These are phyloP conservation scores for Capronia americana DNA, from an alignment of 2,329 filamentous ascomycete species.

Conservation along the genomic window DNA sequence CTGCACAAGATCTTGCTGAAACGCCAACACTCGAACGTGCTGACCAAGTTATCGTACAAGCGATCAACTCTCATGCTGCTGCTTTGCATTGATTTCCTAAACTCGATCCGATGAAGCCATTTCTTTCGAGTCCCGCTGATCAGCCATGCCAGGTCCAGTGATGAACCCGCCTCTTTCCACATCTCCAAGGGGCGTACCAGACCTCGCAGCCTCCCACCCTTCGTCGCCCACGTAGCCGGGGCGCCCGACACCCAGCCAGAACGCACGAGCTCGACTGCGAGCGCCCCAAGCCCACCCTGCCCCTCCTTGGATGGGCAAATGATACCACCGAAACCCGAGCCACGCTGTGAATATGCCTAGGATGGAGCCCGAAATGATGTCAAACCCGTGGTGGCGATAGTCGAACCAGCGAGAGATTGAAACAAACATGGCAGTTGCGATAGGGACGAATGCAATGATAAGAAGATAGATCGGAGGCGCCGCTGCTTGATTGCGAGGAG, in stretches of 20 bases:
- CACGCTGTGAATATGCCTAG: conserved; percentile 75
- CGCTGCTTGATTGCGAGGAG: conserved; percentile 74
- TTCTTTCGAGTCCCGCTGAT: conserved; percentile 26
- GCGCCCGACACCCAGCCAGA: conserved; percentile 69
- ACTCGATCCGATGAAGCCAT: conserved; percentile 8
- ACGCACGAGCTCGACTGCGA: conserved; percentile 73
- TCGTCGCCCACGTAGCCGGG: conserved; percentile 56
- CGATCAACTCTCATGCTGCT: neutral
- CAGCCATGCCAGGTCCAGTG: conserved; percentile 24
- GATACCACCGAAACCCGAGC: conserved; percentile 83
- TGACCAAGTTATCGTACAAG: neutral
- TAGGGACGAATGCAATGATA: conserved; percentile 69
- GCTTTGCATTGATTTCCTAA: conserved; percentile 8
- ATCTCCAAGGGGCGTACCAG: neutral
- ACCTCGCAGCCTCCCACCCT: conserved; percentile 47
- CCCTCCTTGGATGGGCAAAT: conserved; percentile 77
- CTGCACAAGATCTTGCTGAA: neutral
- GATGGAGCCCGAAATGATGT: conserved; percentile 82
- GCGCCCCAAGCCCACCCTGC: conserved; percentile 91
- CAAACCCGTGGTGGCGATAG: conserved; percentile 90
- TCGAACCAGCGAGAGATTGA: conserved; percentile 85
- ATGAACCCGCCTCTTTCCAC: conserved; percentile 5
- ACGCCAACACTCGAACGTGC: neutral
- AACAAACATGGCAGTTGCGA: conserved; percentile 79
- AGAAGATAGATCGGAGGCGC: conserved; percentile 83